phyloP scores from a whole-genome alignment of 2,329 filamentous ascomycete species.

The Diaporthe destruens region DNA sequence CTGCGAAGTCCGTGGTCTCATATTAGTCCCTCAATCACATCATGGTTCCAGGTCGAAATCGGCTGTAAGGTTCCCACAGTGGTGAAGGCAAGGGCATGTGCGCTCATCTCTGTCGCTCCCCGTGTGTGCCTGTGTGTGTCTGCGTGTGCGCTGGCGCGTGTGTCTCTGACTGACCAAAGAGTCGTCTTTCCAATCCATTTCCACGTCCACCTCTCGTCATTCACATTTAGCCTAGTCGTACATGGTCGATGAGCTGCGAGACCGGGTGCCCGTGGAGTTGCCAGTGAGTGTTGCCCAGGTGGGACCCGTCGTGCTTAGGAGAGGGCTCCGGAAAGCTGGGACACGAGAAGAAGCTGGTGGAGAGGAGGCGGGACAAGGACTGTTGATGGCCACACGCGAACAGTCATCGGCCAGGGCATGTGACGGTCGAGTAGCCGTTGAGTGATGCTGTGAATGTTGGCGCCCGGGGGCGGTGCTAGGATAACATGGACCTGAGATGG shows the following conservation, averaged over 20 bases:
- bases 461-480: not conserved
- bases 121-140: no score
- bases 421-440: not conserved
- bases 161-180: not conserved
- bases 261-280: not conserved
- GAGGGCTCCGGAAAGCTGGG: not conserved
- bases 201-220: not conserved
- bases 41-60: not conserved
- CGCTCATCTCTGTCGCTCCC: no score
- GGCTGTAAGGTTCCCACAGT: not conserved
- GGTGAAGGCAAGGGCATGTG: not conserved
- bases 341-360: not conserved
- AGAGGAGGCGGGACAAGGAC: not conserved
- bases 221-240: no score
- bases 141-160: no score
- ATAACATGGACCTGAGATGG: not conserved
- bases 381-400: not conserved
- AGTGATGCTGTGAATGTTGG: not conserved
- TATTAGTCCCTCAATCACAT: not conserved
- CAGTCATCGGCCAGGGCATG: not conserved
- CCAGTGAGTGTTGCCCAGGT: not conserved
- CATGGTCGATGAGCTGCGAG: not conserved
- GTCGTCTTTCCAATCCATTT: not conserved
- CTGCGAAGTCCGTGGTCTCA: not conserved
- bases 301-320: not conserved